Percentiles rank a stretch among this genome's conserved stretches.
These are phyloP conservation scores for Hyaloperonospora brassicae DNA, from an alignment of 352 stramenopile genomes.

Conservation along the genomic window DNA sequence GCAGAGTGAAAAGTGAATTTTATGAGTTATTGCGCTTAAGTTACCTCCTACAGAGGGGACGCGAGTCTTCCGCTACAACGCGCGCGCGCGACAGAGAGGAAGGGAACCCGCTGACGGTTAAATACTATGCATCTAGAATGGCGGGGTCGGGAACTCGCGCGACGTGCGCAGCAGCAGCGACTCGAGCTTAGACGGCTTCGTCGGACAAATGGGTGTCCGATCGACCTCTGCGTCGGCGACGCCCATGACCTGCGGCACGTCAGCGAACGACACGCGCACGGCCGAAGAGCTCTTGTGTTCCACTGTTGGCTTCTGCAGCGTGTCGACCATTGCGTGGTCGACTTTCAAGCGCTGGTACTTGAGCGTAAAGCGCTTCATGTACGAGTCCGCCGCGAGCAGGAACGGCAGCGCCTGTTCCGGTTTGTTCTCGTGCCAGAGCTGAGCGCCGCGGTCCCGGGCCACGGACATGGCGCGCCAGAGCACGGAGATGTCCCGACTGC, in stretches of 20 bases:
- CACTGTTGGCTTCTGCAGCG: slow-evolving; percentile 28
- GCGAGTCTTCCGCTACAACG: no score
- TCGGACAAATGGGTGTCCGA: slow-evolving; percentile 63
- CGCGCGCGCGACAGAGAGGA: no score
- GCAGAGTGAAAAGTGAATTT: no score
- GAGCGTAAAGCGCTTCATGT: slow-evolving; percentile 86
- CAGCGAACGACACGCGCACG: slow-evolving; percentile 57
- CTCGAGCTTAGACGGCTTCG: slow-evolving; percentile 75
- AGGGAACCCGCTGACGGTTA: no score
- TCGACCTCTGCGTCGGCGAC: slow-evolving; percentile 66
- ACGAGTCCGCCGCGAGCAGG: slow-evolving; percentile 71
- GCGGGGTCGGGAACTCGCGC: slow-evolving; percentile 69
- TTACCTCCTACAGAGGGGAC: no score
- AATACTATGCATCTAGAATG: slow-evolving; percentile 32
- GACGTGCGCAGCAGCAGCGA: slow-evolving; percentile 75
- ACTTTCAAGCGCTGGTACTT: slow-evolving; percentile 84
- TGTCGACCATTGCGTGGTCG: slow-evolving; percentile 75
- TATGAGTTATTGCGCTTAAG: no score
- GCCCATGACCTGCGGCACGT: slow-evolving; percentile 55
- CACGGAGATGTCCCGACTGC: slow-evolving; percentile 60
- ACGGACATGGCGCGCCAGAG: slow-evolving; percentile 81
- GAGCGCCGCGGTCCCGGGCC: slow-evolving; percentile 61
- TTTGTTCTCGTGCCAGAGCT: slow-evolving; percentile 84
- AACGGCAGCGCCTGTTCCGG: slow-evolving; percentile 72
- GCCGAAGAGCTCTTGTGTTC: slow-evolving; percentile 24